phyloP scores from a whole-genome alignment of 1,284 basidiomycete species.

The Bjerkandera adusta region DNA sequence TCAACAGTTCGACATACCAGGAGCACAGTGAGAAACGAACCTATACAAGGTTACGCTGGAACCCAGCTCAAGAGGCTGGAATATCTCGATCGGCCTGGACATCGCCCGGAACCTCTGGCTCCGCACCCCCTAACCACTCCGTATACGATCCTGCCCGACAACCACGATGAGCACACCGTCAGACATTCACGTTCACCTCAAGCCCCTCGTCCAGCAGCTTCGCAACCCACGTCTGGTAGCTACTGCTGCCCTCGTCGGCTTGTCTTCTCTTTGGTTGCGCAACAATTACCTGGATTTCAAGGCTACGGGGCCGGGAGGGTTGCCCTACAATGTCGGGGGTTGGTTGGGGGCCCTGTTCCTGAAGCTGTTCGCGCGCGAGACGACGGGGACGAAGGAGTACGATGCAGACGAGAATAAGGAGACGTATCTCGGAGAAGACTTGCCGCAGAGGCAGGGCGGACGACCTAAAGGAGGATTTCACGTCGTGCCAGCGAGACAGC shows the following conservation, averaged over 20 bases:
- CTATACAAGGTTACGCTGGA: too few relatives aligned
- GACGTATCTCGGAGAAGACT: conserved; percentile 16
- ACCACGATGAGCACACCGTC: too few relatives aligned
- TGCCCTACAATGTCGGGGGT: conserved; percentile 23
- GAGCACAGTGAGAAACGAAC: too few relatives aligned
- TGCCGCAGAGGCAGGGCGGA: conserved; percentile 17
- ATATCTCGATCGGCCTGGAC: too few relatives aligned
- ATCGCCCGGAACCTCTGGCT: too few relatives aligned
- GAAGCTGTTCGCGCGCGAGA: conserved; percentile 22
- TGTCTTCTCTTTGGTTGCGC: conserved; percentile 10
- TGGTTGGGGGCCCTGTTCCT: conserved; percentile 21
- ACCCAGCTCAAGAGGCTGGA: too few relatives aligned
- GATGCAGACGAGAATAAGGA: conserved; percentile 20
- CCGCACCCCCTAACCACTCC: too few relatives aligned
- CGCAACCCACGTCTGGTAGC: neutral
- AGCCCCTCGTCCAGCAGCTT: neutral
- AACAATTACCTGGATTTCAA: conserved; percentile 21
- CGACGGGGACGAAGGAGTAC: conserved; percentile 20
- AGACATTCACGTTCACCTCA: too few relatives aligned
- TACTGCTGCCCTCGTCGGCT: conserved; percentile 1
- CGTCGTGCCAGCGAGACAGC: conserved; percentile 25
- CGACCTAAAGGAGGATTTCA: conserved; percentile 24
- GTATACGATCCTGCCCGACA: too few relatives aligned
- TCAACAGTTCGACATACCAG: too few relatives aligned
- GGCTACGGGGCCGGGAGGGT: conserved; percentile 22